Conservation (phyloP, 2,329 filamentous ascomycete species). For the Fusarium ramigenum region DNA sequence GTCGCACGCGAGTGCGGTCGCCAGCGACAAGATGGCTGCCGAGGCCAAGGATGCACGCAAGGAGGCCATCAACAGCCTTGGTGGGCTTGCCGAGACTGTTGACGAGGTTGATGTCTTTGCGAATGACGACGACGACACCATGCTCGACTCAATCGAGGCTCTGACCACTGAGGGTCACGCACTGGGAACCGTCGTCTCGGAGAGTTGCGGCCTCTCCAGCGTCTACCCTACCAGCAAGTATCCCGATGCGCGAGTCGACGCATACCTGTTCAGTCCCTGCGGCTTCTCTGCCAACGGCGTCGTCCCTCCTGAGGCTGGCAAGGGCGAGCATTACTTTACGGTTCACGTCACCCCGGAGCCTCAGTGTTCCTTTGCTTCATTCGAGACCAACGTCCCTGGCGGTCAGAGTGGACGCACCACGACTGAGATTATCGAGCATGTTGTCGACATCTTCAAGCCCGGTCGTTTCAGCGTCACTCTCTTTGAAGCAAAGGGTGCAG, state of each 20-base stretch:
- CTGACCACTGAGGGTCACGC: constrained; percentile 93
- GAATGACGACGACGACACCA: constrained; percentile 65
- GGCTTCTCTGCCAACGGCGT: constrained; percentile 98
- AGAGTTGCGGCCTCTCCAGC: constrained; percentile 86
- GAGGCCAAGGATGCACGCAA: constrained; percentile 71
- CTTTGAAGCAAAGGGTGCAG: constrained; percentile 83
- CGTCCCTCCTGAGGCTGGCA: constrained; percentile 73
- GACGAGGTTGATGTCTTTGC: constrained; percentile 86
- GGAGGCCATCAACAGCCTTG: constrained; percentile 66
- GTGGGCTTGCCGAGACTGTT: constrained; percentile 60
- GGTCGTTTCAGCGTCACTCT: constrained; percentile 97
- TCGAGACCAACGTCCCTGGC: constrained; percentile 96
- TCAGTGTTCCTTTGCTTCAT: constrained; percentile 96
- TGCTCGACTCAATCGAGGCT: constrained; percentile 71
- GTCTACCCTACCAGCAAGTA: constrained; percentile 89
- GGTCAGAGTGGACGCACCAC: constrained; percentile 89
- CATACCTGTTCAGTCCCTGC: constrained; percentile 95
- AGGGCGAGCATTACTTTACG: constrained; percentile 89
- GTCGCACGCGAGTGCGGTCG: constrained; percentile 84
- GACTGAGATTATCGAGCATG: constrained; percentile 89
- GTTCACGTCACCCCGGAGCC: constrained; percentile 98
- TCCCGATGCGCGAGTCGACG: constrained; percentile 91
- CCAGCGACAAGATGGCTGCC: constrained; percentile 79
- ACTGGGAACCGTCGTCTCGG: constrained; percentile 90
- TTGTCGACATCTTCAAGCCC: constrained; percentile 94